Evolutionary conservation across 495 filamentous ascomycete species (phyloP).

Genomic region (Lasiosphaeria ovina): DNA sequence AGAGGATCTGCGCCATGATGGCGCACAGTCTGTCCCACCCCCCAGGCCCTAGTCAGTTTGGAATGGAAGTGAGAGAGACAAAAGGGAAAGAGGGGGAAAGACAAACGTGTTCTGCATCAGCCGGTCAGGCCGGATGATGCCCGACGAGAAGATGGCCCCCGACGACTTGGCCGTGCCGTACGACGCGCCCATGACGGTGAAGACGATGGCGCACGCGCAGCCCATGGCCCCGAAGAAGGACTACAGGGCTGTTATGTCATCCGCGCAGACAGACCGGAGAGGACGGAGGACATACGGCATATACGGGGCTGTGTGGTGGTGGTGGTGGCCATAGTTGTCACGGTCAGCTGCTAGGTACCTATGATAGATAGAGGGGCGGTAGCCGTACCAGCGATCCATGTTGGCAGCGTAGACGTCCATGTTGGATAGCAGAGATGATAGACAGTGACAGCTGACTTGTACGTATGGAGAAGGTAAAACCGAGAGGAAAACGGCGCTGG

Average conservation of each 20-base stretch:
- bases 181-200: conserved; percentile 72
- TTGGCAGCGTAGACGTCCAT: not conserved
- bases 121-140: conserved; percentile 61
- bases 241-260: conserved; percentile 17
- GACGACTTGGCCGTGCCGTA: conserved; percentile 87
- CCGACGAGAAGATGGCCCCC: conserved; percentile 72
- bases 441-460: not conserved
- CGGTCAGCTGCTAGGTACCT: conserved; percentile 8
- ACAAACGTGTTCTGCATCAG: conserved; percentile 69
- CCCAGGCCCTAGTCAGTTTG: not conserved
- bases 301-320: conserved; percentile 37
- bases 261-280: not conserved
- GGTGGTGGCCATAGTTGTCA: not conserved
- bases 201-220: conserved; percentile 64
- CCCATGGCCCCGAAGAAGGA: conserved; percentile 53
- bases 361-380: too few relatives aligned
- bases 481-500: not conserved
- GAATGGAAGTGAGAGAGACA: not conserved
- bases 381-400: conserved; percentile 6
- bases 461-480: not conserved
- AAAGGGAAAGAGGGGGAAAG: not conserved
- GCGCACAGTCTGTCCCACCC: too few relatives aligned
- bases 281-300: conserved; percentile 34
- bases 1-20: conserved; percentile 81
- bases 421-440: not conserved